Evolutionary conservation across 2,329 filamentous ascomycete genomes (phyloP), one percentile per base, ranked within the genome.

Genomic region (Ampelomyces quisqualis): DNA sequence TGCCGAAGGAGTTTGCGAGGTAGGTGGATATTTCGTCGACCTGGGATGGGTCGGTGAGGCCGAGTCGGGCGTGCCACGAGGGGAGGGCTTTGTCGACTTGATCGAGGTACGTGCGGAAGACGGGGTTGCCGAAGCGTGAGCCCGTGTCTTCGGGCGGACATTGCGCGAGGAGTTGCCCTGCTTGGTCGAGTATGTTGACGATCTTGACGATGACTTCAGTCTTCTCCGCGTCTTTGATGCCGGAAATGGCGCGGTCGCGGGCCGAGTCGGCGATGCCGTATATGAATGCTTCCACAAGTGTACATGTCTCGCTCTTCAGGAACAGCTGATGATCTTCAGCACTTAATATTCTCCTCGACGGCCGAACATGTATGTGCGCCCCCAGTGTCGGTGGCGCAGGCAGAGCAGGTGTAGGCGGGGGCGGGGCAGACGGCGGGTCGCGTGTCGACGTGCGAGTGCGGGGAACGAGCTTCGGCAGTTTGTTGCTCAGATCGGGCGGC

Each of bases 51-150:
- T 74, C 65, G 2, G 67, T 59, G 7, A 88, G 47, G 4, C 79
- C 79, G 2, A 90, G 74, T 30, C 69, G 65, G 22, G 70, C 63
- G 62, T 91, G 87, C 86, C 87, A 91, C 26, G 60, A 5, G n/a
- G 68, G 58, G 29, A 78, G 51, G 5, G 69, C 67, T 2, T 56
- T 49, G 14, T 64, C 65, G 13, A 86, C 72, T 31, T 80, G 79
- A 64, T 88, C 86, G 40, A 96, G 78, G 59, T 94, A 90, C 43
- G 80, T 77, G 34, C 89, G 82, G 71, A 98, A 98, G 2, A 86
- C 82, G 54, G 90, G 90, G 71, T 98, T 98, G 32, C 93, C 94
- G 67, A 98, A 98, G 18, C 93, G 80, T 7, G 90, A 95, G 31
- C 90, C 90, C 32, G 90, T 87, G 50, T 97, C 90, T 53, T 91